Percentiles rank a stretch among this genome's conserved stretches.
These are phyloP conservation scores for Staphylotrichum longicolle DNA, from an alignment of 495 filamentous ascomycete genomes.

Conservation along the genomic window DNA sequence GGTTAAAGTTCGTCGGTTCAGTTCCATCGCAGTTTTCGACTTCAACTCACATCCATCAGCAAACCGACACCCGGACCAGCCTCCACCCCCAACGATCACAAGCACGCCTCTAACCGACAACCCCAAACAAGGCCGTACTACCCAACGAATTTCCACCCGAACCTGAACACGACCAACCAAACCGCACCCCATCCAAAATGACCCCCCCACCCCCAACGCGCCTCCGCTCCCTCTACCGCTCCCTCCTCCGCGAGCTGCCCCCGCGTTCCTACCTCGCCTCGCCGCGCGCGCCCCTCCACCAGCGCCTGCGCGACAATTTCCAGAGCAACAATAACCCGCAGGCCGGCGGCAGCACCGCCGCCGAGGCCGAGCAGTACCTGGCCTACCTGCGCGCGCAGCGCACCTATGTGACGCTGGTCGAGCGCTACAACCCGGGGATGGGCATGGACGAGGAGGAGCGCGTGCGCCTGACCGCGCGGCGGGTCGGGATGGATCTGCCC, in stretches of 20 bases:
- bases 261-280: slow-evolving; percentile 55
- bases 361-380: slow-evolving; percentile 71
- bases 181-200: slow-evolving; percentile 15
- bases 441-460: slow-evolving; percentile 79
- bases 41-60: neutral
- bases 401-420: slow-evolving; percentile 72
- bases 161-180: neutral
- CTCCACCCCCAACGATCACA: neutral
- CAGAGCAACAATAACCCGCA: slow-evolving; percentile 1
- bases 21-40: neutral
- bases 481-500: slow-evolving; percentile 88
- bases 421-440: slow-evolving; percentile 92
- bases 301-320: slow-evolving; percentile 57
- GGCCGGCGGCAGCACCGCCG: slow-evolving; percentile 26
- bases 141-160: too few relatives aligned
- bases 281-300: slow-evolving; percentile 57
- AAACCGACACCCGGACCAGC: neutral
- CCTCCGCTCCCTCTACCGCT: slow-evolving; percentile 79
- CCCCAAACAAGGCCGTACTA: neutral
- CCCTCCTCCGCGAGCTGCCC: slow-evolving; percentile 87
- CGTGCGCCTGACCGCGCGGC: slow-evolving; percentile 75
- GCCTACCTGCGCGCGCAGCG: slow-evolving; percentile 80
- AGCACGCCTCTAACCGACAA: neutral
- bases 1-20: slow-evolving; percentile 15
- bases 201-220: slow-evolving; percentile 34